Base-by-base conservation (phyloP, 2,329 filamentous ascomycete species). In the Exserohilum turcica region DNA sequence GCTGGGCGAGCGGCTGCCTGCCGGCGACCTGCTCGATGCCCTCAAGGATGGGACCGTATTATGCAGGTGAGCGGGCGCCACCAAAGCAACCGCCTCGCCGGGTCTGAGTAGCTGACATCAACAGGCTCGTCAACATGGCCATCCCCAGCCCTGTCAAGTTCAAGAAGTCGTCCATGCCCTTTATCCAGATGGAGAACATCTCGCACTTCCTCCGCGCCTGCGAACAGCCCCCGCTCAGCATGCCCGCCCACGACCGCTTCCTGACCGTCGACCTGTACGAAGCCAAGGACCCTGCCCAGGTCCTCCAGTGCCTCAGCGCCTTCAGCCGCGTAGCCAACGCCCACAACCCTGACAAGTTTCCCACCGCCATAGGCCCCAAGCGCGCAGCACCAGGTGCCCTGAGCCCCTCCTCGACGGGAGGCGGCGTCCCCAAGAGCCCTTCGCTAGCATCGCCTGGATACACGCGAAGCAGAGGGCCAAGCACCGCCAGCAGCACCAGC, bases 151-250 rank as follows among this genome's bases (percentile, higher is more conserved):
- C 90, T 0, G 84, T 96, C 77, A 91, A 88, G 74, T 97, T 89
- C 83, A 97, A 97, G 78, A 82, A 88, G 71, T 96, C 92, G 1
- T 78, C 86, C 35, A 97, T 97, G 93, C 94, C 94, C 0, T 99
- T 99, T 73, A 93, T 97, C 35, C 94, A 99, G 76, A 97, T 97
- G 92, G 94, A 99, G 76, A 99, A 99, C 74, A 97, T 99, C 70
- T 95, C 92, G 4, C 91, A 96, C 71, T 99, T 97, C 77, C 85
- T 99, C 48, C 86, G 85, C 68, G 92, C 91, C 55, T 96, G 92
- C 79, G 90, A 96, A 76, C 80, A 84, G 44, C 85, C 90, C 21
- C 94, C 94, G 0, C 80, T 99, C 46, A 92, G 87, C 75, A 86
- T 99, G 54, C 92, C 91, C 52, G 87, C 92, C 39, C 94, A 99